phyloP scores from a whole-genome alignment of 495 filamentous ascomycete genomes.

The Trichoderma asperelloides region DNA sequence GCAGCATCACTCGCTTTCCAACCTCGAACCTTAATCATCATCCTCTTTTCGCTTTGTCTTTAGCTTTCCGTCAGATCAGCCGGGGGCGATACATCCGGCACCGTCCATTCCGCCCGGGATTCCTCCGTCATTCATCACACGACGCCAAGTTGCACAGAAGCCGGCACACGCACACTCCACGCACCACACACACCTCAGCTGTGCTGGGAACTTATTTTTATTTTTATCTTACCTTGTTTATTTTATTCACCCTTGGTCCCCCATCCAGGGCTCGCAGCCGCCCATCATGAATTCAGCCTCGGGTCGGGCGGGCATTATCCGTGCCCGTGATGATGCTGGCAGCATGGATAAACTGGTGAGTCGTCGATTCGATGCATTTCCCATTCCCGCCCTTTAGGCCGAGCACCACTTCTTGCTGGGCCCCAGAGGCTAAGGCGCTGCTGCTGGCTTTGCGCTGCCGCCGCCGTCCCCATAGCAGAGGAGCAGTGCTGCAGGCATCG shows the following conservation, averaged over 20 bases:
- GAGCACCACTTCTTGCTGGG: neutral
- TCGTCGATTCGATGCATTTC: constrained; percentile 2
- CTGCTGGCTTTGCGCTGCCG: neutral
- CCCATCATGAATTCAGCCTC: constrained; percentile 29
- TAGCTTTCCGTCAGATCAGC: constrained; percentile 5
- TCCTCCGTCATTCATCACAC: constrained; percentile 6
- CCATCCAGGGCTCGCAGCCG: neutral
- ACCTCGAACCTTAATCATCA: neutral
- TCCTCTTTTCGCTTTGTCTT: neutral
- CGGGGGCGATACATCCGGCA: constrained; percentile 1
- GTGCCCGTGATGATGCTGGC: constrained; percentile 30
- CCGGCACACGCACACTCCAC: neutral
- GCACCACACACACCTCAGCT: constrained; percentile 6
- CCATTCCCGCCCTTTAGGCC: neutral
- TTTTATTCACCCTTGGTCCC: neutral
- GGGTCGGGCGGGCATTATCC: constrained; percentile 42
- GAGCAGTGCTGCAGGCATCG: constrained; percentile 9
- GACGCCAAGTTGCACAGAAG: constrained; percentile 8
- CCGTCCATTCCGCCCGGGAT: constrained; percentile 1
- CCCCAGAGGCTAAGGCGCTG: neutral
- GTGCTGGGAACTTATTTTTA: neutral
- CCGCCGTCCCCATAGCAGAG: neutral
- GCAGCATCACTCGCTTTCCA: neutral
- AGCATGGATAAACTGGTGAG: constrained; percentile 39
- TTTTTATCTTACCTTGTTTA: neutral